phyloP scores from a whole-genome alignment of 192 early-diverging fungal species.

The Geosiphon pyriformis region DNA sequence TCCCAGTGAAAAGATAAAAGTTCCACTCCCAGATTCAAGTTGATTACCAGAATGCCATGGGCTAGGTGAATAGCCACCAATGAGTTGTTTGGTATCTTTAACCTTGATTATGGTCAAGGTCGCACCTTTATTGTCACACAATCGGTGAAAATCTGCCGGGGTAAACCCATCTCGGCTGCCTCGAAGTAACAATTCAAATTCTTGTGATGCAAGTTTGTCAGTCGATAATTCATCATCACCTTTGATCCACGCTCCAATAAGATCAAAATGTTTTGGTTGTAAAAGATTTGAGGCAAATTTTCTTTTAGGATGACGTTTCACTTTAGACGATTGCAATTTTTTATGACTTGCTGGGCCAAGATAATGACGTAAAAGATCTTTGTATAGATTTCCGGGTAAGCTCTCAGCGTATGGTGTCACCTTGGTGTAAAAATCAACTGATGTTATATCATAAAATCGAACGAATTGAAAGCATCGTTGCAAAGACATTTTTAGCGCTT shows the following conservation, averaged over 20 bases:
- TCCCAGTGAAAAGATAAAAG: slow-evolving; percentile 15
- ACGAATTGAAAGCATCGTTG: not conserved
- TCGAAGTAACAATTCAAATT: not conserved
- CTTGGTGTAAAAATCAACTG: not conserved
- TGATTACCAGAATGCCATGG: not conserved
- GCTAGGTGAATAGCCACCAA: slow-evolving; percentile 8
- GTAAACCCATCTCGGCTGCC: too few species aligned
- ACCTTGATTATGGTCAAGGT: not conserved
- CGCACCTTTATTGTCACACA: not conserved
- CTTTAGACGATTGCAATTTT: too few species aligned
- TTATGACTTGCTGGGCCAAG: not conserved
- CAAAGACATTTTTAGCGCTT: not conserved
- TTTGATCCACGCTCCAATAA: not conserved
- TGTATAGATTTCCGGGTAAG: not conserved
- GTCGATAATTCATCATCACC: not conserved
- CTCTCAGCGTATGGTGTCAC: not conserved
- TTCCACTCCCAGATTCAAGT: not conserved
- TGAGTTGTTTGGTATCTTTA: not conserved
- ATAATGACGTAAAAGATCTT: too few species aligned
- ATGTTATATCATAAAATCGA: slow-evolving; percentile 5
- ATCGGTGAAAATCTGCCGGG: too few species aligned
- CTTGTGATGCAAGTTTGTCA: not conserved
- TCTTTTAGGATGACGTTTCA: too few species aligned
- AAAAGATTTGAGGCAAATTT: not conserved
- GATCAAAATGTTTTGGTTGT: not conserved